Percentiles rank a stretch among this genome's conserved stretches.
Conservation (phyloP, 148 eudicot species). For the Pouteria glomerata region DNA sequence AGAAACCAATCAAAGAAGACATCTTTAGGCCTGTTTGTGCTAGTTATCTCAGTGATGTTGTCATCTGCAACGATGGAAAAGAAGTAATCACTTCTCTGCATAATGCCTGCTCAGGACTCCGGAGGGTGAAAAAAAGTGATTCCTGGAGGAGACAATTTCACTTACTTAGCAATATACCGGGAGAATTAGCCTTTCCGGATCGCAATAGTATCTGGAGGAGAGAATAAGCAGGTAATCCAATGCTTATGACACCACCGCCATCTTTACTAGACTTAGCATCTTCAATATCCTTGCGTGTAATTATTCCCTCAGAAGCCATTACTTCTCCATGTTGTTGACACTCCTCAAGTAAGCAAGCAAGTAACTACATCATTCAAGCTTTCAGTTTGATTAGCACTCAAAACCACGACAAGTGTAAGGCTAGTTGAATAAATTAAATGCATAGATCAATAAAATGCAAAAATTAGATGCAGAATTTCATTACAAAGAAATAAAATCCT, state of each 20-base stretch:
- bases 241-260: slow-evolving; percentile 43
- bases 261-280: slow-evolving; percentile 66
- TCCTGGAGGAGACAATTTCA: slow-evolving; percentile 3
- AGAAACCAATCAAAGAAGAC: slow-evolving; percentile 79
- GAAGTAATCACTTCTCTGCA: not conserved
- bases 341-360: slow-evolving; percentile 57
- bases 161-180: slow-evolving; percentile 75
- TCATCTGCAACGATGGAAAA: slow-evolving; percentile 40
- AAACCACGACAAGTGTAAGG: not conserved
- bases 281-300: slow-evolving; percentile 67
- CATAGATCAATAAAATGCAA: not conserved
- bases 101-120: not conserved
- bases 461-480: not conserved
- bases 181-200: slow-evolving; percentile 61
- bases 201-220: slow-evolving; percentile 60
- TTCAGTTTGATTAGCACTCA: slow-evolving; percentile 9
- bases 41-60: slow-evolving; percentile 62
- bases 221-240: slow-evolving; percentile 82
- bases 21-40: slow-evolving; percentile 76
- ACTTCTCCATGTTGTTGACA: slow-evolving; percentile 54
- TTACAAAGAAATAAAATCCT: not conserved
- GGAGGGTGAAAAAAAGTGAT: not conserved
- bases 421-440: not conserved
- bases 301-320: slow-evolving; percentile 54
- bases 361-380: slow-evolving; percentile 35